These are phyloP conservation scores for Claviceps africana DNA, from an alignment of 2,329 filamentous ascomycete genomes.

Conservation along the genomic window DNA sequence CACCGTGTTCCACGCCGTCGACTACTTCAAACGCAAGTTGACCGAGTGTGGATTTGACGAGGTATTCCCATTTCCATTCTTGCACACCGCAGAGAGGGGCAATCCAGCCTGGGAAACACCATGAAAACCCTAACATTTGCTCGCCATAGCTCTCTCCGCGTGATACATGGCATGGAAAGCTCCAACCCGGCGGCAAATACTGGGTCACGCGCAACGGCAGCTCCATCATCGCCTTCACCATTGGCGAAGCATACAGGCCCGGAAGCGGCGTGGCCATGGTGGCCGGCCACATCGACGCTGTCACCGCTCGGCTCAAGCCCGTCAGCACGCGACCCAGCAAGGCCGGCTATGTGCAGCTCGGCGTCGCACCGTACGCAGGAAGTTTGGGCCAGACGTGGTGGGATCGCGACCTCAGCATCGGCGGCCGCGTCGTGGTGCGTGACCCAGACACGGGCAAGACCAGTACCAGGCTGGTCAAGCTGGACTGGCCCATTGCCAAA, in stretches of 20 bases:
- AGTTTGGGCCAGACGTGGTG: conserved; percentile 85
- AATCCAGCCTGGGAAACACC: not conserved
- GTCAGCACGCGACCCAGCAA: conserved; percentile 72
- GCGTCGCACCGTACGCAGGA: conserved; percentile 85
- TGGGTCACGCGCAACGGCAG: conserved; percentile 76
- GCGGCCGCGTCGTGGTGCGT: conserved; percentile 74
- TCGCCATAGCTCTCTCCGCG: conserved; percentile 53
- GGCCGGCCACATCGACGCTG: conserved; percentile 82
- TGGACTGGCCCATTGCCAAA: conserved; percentile 87
- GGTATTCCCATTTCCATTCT: conserved; percentile 27
- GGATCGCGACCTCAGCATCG: conserved; percentile 87
- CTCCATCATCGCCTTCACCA: conserved; percentile 69
- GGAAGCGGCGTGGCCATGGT: conserved; percentile 83
- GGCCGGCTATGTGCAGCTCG: conserved; percentile 77
- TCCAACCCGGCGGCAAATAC: conserved; percentile 76
- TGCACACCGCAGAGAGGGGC: too few relatives aligned
- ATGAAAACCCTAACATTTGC: not conserved
- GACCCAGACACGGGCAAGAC: conserved; percentile 63
- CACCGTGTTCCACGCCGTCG: conserved; percentile 83
- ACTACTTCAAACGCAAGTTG: conserved; percentile 62
- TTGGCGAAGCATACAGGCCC: conserved; percentile 66
- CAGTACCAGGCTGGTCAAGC: conserved; percentile 66
- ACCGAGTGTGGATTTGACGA: conserved; percentile 58
- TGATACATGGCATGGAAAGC: conserved; percentile 57
- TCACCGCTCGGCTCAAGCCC: conserved; percentile 85